Evolutionary conservation across 225 moss, liverwort and hornwort species (phyloP).

Genomic region (Sphagnum tenellum): DNA sequence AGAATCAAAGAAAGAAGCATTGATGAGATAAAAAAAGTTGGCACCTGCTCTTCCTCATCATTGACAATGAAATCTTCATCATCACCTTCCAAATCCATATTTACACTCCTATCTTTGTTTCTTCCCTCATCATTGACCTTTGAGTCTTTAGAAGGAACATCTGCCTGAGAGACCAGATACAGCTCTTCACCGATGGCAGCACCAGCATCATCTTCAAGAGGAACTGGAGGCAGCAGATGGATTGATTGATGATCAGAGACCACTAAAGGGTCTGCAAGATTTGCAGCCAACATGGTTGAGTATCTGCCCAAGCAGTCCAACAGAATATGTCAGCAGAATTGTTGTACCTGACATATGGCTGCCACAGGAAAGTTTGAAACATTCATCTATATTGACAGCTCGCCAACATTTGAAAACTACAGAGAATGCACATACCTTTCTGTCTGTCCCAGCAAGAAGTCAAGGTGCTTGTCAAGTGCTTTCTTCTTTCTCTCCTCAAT

Average conservation of each 20-base stretch:
- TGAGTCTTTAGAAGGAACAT: not conserved
- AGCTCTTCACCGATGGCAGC: constrained; percentile 9
- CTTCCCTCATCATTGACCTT: constrained; percentile 1
- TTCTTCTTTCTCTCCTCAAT: constrained; percentile 92
- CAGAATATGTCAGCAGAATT: too few species aligned
- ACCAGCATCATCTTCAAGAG: constrained; percentile 9
- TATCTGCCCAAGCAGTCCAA: constrained; percentile 41
- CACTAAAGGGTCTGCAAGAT: constrained; percentile 46
- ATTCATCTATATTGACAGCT: too few species aligned
- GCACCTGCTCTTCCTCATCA: constrained; percentile 62
- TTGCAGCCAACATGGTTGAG: constrained; percentile 98
- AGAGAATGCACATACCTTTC: constrained; percentile 48
- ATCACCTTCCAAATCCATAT: constrained; percentile 34
- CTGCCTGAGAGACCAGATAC: constrained; percentile 3
- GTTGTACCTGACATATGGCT: too few species aligned
- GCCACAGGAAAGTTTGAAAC: too few species aligned
- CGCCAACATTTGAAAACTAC: too few species aligned
- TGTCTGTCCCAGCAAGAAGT: constrained; percentile 91
- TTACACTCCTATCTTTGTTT: constrained; percentile 5
- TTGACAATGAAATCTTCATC: constrained; percentile 66
- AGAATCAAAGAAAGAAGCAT: constrained; percentile 1
- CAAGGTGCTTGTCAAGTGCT: constrained; percentile 95
- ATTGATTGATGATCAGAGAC: constrained; percentile 21
- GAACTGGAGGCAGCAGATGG: constrained; percentile 18
- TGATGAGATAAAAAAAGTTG: not conserved